These are phyloP conservation scores for Acorus gramineus DNA, from an alignment of 106 monocot species.

Conservation along the genomic window DNA sequence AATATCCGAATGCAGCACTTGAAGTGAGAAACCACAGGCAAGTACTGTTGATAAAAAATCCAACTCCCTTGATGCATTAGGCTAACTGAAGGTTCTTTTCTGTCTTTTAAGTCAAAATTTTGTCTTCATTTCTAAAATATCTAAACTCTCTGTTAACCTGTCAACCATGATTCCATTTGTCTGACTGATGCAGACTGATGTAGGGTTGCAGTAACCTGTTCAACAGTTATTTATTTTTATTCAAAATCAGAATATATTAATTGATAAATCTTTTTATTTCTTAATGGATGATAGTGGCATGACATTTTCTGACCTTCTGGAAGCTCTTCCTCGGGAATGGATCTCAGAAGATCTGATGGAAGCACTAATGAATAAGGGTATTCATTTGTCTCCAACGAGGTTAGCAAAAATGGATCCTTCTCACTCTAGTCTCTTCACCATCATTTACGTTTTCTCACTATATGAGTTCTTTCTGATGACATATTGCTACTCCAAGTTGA, in stretches of 20 bases:
- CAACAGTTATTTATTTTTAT: not conserved
- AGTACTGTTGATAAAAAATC: not conserved
- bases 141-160: too few species aligned
- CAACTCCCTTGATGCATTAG: not conserved
- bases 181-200: too few species aligned
- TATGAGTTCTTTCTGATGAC: constrained; percentile 1
- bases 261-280: constrained; percentile 1
- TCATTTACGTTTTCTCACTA: not conserved
- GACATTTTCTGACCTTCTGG: constrained; percentile 85
- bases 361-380: constrained; percentile 68
- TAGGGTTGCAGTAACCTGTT: too few species aligned
- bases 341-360: constrained; percentile 98
- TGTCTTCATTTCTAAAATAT: too few species aligned
- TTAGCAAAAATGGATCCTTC: constrained; percentile 22
- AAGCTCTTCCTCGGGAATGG: constrained; percentile 93
- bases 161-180: too few species aligned
- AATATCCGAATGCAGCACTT: constrained; percentile 64
- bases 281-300: constrained; percentile 52
- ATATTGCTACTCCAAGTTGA: not conserved
- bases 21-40: constrained; percentile 97
- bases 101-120: too few species aligned
- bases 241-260: not conserved
- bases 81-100: too few species aligned
- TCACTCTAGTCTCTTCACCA: not conserved
- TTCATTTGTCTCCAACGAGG: constrained; percentile 88